Conservation (phyloP, 2,329 filamentous ascomycete genomes). For the Venturia aucupariae region DNA sequence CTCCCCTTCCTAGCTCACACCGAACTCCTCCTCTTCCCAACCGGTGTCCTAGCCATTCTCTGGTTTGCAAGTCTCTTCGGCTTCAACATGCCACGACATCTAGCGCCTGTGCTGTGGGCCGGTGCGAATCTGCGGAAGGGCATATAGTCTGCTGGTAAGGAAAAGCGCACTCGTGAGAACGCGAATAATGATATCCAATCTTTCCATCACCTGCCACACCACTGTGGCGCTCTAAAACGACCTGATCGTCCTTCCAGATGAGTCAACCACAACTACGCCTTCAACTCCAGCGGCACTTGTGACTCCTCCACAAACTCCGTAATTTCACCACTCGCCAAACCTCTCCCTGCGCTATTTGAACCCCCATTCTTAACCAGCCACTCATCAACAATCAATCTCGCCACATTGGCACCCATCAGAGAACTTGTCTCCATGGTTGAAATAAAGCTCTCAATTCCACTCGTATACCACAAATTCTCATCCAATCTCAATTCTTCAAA, state of each 20-base stretch:
- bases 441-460: slow-evolving; percentile 81
- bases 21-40: slow-evolving; percentile 53
- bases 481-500: slow-evolving; percentile 74
- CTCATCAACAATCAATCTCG: slow-evolving; percentile 58
- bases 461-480: slow-evolving; percentile 56
- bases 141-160: slow-evolving; percentile 22
- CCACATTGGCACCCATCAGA: slow-evolving; percentile 81
- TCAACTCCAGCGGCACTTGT: slow-evolving; percentile 7
- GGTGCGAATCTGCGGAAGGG: slow-evolving; percentile 37
- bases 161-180: background rate
- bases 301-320: background rate
- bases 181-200: background rate
- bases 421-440: slow-evolving; percentile 96
- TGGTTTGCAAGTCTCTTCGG: slow-evolving; percentile 48
- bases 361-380: slow-evolving; percentile 26
- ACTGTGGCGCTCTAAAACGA: too few species aligned
- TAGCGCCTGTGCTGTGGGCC: slow-evolving; percentile 42
- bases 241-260: too few species aligned
- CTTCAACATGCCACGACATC: slow-evolving; percentile 41
- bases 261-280: slow-evolving; percentile 9
- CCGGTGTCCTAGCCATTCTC: slow-evolving; percentile 49
- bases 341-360: background rate
- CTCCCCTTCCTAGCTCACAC: slow-evolving; percentile 59
- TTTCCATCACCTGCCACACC: too few species aligned
- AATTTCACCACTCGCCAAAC: background rate